Base-by-base conservation (phyloP, 2,329 filamentous ascomycete species). In the Fusarium falciforme region DNA sequence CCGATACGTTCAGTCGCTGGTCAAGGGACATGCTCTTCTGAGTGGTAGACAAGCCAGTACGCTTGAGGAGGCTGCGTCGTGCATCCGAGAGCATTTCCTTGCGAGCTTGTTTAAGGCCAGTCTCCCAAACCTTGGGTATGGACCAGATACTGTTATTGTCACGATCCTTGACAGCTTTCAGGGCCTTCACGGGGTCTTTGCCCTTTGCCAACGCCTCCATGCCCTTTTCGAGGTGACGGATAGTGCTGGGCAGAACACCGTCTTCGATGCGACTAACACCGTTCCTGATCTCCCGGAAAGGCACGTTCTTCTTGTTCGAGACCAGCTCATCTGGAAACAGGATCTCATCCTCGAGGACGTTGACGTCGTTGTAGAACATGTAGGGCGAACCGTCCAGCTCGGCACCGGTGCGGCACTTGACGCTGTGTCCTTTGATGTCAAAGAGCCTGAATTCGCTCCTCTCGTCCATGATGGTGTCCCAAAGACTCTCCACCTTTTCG, bases 321-420 rank as follows among this genome's bases (percentile, higher is more conserved):
- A 7, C 49, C 0, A 70, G 25, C 29, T 80, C 79, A 6, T 80
- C 73, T 0, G 78, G 77, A 11, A 80, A 80, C 16, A 80, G 35
- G 7, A 80, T 55, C 3, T 47, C 62, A 10, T 80, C 79, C 44
- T 80, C 78, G 4, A 49, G 67, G 2, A 52, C 55, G 20, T 79
- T 77, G 12, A 66, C 76, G 8, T 76, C 52, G 61, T 74, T 80
- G 55, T 80, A 80, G 62, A 80, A 80, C 57, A 76, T 60, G 55
- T 80, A 79, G 2, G 67, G 66, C 0, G 59, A 64, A 4, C 31
- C 12, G 6, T 47, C 54, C 11, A 72, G 2, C 1, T 75, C 76
- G 1, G 29, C 11, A 2, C 55, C 44, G 10, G 20, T 62, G 10
- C 61, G 67, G 10, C 11, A 55, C 6, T 55, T 75, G 4, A 78